phyloP scores from a whole-genome alignment of 306 rosid genomes.

The Prunus dulcis region DNA sequence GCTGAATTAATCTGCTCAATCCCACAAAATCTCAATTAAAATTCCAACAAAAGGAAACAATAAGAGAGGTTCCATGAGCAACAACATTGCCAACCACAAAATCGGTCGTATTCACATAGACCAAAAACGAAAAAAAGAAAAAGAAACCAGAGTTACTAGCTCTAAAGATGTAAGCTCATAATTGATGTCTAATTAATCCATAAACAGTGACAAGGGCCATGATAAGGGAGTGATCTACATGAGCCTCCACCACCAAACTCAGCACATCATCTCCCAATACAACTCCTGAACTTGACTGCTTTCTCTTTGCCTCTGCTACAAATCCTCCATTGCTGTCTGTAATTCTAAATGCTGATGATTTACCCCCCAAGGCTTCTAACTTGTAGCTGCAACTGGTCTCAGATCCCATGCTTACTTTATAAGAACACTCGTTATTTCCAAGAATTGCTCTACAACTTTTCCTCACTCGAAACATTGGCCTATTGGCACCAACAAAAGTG shows the following conservation, averaged over 20 bases:
- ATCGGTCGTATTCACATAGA: background rate
- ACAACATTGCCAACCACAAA: background rate
- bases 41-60: background rate
- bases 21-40: no score
- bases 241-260: slow-evolving; percentile 33
- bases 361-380: slow-evolving; percentile 22
- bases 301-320: slow-evolving; percentile 30
- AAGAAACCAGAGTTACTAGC: background rate
- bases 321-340: slow-evolving; percentile 21
- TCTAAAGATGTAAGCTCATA: slow-evolving; percentile 5
- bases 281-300: slow-evolving; percentile 20
- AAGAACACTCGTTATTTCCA: slow-evolving; percentile 6
- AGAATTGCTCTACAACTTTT: slow-evolving; percentile 11
- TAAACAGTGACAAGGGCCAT: slow-evolving; percentile 27
- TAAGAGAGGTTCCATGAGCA: background rate
- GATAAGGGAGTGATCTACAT: slow-evolving; percentile 25
- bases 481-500: background rate
- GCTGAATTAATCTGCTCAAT: background rate
- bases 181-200: slow-evolving; percentile 24
- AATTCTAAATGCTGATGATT: slow-evolving; percentile 26
- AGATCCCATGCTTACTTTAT: slow-evolving; percentile 7
- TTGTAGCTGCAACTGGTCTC: slow-evolving; percentile 16
- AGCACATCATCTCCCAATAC: slow-evolving; percentile 43
- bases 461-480: slow-evolving; percentile 26
- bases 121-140: background rate